Evolutionary conservation across 768 basidiomycete species (phyloP).

Genomic region (Phaeotremella skinneri): DNA sequence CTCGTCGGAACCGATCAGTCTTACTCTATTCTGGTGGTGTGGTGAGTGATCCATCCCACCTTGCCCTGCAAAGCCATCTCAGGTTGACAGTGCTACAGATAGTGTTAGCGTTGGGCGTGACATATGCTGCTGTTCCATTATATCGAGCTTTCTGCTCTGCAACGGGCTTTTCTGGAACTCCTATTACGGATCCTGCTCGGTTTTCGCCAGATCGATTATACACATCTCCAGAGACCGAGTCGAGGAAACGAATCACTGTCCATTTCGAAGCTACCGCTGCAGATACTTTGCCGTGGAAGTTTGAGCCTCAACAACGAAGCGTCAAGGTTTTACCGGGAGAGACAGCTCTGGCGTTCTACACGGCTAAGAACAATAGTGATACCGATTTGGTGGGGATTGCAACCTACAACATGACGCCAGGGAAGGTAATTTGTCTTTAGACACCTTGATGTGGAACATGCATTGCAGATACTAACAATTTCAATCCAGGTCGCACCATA

Average conservation of each 20-base stretch:
- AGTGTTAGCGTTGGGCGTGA: constrained; percentile 71
- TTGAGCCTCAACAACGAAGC: constrained; percentile 83
- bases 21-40: constrained; percentile 38
- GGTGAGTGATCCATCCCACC: constrained; percentile 23
- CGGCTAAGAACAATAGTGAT: constrained; percentile 76
- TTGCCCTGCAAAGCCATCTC: neutral
- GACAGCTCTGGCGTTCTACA: constrained; percentile 94
- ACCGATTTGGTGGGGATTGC: constrained; percentile 96
- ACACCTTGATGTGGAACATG: neutral
- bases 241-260: constrained; percentile 75
- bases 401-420: constrained; percentile 98
- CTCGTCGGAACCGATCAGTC: constrained; percentile 26
- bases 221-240: constrained; percentile 52
- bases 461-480: neutral
- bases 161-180: constrained; percentile 94
- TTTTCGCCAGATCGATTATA: constrained; percentile 74
- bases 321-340: constrained; percentile 92
- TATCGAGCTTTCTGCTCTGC: constrained; percentile 98
- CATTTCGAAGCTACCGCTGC: constrained; percentile 92
- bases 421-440: constrained; percentile 64
- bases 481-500: constrained; percentile 81
- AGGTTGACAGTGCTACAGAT: constrained; percentile 57
- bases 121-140: constrained; percentile 96
- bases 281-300: constrained; percentile 87
- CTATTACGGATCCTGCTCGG: constrained; percentile 67